Percentiles rank a stretch among this genome's conserved stretches.
These are phyloP conservation scores for Yamadazyma takamatsuzukensis DNA, from an alignment of 805 yeast genomes.

Conservation along the genomic window DNA sequence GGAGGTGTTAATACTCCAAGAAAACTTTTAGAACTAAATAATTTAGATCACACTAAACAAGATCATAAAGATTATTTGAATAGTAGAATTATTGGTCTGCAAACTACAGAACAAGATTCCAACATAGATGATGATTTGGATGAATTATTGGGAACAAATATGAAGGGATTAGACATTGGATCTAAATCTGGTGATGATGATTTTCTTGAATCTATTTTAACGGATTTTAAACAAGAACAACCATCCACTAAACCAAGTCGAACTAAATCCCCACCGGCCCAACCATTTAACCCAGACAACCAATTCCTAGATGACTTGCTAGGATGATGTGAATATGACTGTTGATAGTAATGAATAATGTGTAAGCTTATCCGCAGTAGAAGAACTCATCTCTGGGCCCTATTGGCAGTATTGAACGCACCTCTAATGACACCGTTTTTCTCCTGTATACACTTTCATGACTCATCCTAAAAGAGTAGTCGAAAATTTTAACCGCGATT, in stretches of 20 bases:
- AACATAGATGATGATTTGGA: constrained; percentile 18
- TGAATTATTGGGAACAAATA: constrained; percentile 12
- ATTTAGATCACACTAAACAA: constrained; percentile 21
- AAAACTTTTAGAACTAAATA: constrained; percentile 34
- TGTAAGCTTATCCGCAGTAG: too few species aligned
- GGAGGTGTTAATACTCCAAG: constrained; percentile 8
- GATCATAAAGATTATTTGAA: constrained; percentile 22
- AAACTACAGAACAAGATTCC: not conserved
- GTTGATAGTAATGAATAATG: not conserved
- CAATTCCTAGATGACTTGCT: constrained; percentile 12
- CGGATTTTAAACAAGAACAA: too few species aligned
- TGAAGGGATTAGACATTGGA: constrained; percentile 3
- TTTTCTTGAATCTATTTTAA: too few species aligned
- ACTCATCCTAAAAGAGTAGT: constrained; percentile 2
- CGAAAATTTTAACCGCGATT: constrained; percentile 28
- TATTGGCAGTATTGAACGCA: not conserved
- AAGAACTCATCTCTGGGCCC: too few species aligned
- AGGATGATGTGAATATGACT: constrained; percentile 3
- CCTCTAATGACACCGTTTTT: too few species aligned
- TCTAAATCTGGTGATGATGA: too few species aligned
- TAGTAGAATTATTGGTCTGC: constrained; percentile 13
- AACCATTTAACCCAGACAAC: not conserved
- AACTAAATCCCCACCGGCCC: too few species aligned
- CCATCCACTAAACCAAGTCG: too few species aligned
- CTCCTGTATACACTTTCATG: too few species aligned